A percentile compares a stretch with the other conserved stretches of the same genome.
These are phyloP conservation scores for Acorus gramineus DNA, from an alignment of 106 monocot genomes.

Conservation along the genomic window DNA sequence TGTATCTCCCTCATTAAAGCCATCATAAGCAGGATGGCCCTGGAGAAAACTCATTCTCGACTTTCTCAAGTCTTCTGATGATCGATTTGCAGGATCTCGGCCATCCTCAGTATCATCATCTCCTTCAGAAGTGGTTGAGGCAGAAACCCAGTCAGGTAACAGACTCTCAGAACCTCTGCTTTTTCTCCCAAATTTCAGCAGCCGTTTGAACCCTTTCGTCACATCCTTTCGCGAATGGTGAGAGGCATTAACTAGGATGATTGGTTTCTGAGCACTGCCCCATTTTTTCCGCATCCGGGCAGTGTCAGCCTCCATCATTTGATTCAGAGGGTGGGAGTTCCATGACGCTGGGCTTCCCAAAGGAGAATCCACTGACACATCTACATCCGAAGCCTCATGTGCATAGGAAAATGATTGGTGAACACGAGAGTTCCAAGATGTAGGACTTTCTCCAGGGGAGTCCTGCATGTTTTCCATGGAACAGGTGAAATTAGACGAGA, in stretches of 20 bases:
- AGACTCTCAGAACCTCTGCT: conserved; percentile 35
- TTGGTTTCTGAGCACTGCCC: conserved; percentile 71
- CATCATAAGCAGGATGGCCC: conserved; percentile 33
- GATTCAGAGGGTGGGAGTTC: conserved; percentile 43
- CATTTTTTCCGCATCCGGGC: conserved; percentile 78
- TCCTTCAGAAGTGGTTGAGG: conserved; percentile 75
- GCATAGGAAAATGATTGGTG: conserved; percentile 49
- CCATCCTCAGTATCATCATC: conserved; percentile 68
- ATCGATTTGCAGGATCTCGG: conserved; percentile 24
- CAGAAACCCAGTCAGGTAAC: conserved; percentile 63
- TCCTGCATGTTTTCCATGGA: conserved; percentile 22
- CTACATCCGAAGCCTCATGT: conserved; percentile 57
- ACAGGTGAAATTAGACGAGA: conserved; percentile 19
- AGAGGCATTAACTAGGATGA: conserved; percentile 26
- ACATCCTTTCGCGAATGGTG: conserved; percentile 45
- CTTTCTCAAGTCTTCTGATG: conserved; percentile 49
- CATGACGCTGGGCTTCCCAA: conserved; percentile 44
- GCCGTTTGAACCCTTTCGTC: conserved; percentile 72
- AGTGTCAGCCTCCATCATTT: conserved; percentile 43
- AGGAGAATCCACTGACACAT: conserved; percentile 60
- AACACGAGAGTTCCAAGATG: conserved; percentile 47
- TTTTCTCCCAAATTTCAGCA: conserved; percentile 84
- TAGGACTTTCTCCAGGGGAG: conserved; percentile 45
- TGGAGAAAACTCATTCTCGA: conserved; percentile 48
- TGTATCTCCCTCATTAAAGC: conserved; percentile 40